phyloP scores from a whole-genome alignment of 768 basidiomycete genomes.

The Vishniacozyma victoriae region DNA sequence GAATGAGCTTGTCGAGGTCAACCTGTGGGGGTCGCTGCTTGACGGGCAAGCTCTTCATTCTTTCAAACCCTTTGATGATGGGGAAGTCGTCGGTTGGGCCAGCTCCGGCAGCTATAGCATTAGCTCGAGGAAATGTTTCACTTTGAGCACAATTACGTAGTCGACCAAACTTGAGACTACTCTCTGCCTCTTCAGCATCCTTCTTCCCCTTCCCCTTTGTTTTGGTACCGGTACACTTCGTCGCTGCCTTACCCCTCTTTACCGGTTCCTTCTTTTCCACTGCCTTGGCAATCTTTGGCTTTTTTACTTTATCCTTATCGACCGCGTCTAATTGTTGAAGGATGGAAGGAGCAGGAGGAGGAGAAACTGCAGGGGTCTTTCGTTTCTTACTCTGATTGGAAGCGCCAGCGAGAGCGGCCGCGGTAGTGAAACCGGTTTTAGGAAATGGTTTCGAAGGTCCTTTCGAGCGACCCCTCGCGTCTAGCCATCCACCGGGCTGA shows the following conservation, averaged over 20 bases:
- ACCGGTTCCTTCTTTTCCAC: not conserved
- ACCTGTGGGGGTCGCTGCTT: constrained; percentile 6
- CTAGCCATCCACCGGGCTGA: too few species aligned
- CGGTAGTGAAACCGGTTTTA: too few species aligned
- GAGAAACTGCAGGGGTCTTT: constrained; percentile 1
- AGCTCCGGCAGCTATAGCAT: constrained; percentile 3
- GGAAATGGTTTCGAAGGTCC: too few species aligned
- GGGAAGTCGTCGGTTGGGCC: constrained; percentile 12
- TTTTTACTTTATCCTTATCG: constrained; percentile 2
- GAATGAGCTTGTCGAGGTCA: not conserved
- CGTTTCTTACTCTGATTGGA: too few species aligned
- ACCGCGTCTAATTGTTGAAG: not conserved
- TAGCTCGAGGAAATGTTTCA: not conserved
- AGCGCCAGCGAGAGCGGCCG: too few species aligned
- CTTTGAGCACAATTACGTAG: constrained; percentile 1
- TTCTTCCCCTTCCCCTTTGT: constrained; percentile 4
- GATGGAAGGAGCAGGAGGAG: not conserved
- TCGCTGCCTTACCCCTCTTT: constrained; percentile 1
- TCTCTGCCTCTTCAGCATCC: not conserved
- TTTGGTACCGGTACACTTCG: not conserved
- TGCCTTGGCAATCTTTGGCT: not conserved
- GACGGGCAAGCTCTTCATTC: constrained; percentile 16
- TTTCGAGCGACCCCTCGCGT: too few species aligned
- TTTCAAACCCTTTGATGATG: constrained; percentile 20
- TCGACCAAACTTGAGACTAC: not conserved